Percentiles rank a stretch among this genome's conserved stretches.
Evolutionary conservation across 345 rosid genomes (phyloP).

Genomic region (Rhizophora apiculata): DNA sequence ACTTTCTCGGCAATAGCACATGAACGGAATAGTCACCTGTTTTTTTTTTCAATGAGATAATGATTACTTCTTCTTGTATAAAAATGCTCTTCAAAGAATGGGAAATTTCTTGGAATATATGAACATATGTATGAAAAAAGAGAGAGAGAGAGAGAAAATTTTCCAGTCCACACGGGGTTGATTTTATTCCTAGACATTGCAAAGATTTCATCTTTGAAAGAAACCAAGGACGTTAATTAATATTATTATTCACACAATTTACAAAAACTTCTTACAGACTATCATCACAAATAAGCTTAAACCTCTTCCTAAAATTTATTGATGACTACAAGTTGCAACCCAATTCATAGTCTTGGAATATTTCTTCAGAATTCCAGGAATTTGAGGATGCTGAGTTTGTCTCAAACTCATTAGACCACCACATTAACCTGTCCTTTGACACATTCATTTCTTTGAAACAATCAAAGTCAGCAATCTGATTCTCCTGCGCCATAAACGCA

Average conservation of each 20-base stretch:
- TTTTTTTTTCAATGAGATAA: too few species aligned
- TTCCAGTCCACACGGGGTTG: too few species aligned
- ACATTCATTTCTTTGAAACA: slow-evolving; percentile 48
- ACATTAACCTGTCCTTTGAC: slow-evolving; percentile 39
- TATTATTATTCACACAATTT: slow-evolving; percentile 58
- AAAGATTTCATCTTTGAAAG: not conserved
- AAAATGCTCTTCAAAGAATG: too few species aligned
- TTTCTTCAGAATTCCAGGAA: slow-evolving; percentile 61
- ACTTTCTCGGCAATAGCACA: too few species aligned
- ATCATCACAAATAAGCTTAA: slow-evolving; percentile 8
- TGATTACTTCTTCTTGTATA: too few species aligned
- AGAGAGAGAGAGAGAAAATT: too few species aligned
- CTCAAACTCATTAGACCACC: slow-evolving; percentile 69
- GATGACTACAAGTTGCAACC: slow-evolving; percentile 40
- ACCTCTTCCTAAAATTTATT: slow-evolving; percentile 6
- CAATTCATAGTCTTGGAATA: slow-evolving; percentile 63
- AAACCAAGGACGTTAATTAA: slow-evolving; percentile 6
- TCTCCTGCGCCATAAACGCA: slow-evolving; percentile 28
- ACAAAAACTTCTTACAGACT: slow-evolving; percentile 26
- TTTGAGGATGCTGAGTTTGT: slow-evolving; percentile 51
- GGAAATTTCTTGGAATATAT: too few species aligned
- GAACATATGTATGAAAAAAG: too few species aligned
- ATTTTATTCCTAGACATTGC: too few species aligned
- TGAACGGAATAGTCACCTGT: too few species aligned
- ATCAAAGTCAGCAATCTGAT: slow-evolving; percentile 47